Conservation (phyloP, 176 grass and related monocot species). For the Rhipidocladum racemiflorum region DNA sequence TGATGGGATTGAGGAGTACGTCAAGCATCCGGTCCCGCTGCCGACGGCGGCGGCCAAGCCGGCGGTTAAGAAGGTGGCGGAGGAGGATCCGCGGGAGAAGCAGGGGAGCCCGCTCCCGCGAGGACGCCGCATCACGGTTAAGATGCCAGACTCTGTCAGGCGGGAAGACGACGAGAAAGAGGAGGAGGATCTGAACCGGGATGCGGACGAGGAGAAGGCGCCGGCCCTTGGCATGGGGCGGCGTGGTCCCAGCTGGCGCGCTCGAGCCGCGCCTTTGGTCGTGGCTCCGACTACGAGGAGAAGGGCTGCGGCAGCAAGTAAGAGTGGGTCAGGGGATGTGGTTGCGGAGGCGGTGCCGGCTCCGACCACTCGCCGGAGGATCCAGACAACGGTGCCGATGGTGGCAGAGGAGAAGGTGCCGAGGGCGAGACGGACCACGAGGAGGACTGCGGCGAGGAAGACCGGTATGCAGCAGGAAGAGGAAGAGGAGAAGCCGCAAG, state of each 20-base stretch:
- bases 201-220: neutral
- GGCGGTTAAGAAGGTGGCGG: neutral
- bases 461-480: conserved; percentile 16
- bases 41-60: neutral
- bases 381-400: neutral
- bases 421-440: neutral
- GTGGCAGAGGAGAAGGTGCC: neutral
- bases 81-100: neutral
- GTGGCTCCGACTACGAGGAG: conserved; percentile 13
- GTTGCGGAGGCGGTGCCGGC: neutral
- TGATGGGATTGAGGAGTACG: conserved; percentile 27
- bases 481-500: neutral
- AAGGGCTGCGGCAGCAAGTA: neutral
- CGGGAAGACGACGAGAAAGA: neutral
- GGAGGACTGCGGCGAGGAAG: conserved; percentile 4
- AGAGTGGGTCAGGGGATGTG: neutral
- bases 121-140: neutral
- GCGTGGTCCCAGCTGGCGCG: neutral
- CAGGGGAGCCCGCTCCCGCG: conserved; percentile 14
- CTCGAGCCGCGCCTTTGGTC: neutral
- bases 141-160: neutral
- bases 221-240: neutral
- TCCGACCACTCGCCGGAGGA: conserved; percentile 12
- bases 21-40: neutral
- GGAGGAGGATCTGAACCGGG: neutral